Percentiles rank a stretch among this genome's conserved stretches.
Evolutionary conservation across 2,329 filamentous ascomycete genomes (phyloP).

Genomic region (Colletotrichum cordylinicola): DNA sequence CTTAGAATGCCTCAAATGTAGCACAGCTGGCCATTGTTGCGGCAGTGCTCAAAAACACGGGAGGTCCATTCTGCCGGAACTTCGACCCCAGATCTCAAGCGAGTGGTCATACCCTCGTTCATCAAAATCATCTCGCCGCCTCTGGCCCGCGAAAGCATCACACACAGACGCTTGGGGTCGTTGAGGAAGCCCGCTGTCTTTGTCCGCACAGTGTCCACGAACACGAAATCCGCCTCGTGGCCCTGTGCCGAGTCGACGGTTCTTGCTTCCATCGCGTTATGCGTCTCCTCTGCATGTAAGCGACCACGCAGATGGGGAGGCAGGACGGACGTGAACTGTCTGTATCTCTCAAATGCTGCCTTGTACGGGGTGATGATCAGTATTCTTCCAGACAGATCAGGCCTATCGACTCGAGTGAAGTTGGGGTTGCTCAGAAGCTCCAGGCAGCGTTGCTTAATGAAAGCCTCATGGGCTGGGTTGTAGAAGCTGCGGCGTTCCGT

Average conservation of each 20-base stretch:
- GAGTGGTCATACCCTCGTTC: slow-evolving; percentile 40
- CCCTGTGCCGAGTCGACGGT: slow-evolving; percentile 53
- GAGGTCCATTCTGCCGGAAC: slow-evolving; percentile 9
- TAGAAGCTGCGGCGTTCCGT: slow-evolving; percentile 40
- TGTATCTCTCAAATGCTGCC: slow-evolving; percentile 40
- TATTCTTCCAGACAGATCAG: slow-evolving; percentile 36
- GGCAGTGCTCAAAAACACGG: slow-evolving; percentile 11
- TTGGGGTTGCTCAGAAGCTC: slow-evolving; percentile 33
- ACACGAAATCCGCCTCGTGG: slow-evolving; percentile 52
- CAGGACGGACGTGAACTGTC: neutral
- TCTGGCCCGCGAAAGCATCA: slow-evolving; percentile 49
- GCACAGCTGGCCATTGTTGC: neutral
- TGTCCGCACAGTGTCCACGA: slow-evolving; percentile 52
- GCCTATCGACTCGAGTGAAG: slow-evolving; percentile 35
- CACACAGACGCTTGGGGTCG: slow-evolving; percentile 49
- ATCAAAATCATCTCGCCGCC: slow-evolving; percentile 53
- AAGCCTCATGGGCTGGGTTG: slow-evolving; percentile 43
- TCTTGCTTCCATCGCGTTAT: slow-evolving; percentile 25
- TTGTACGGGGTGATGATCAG: slow-evolving; percentile 52
- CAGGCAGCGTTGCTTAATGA: slow-evolving; percentile 37
- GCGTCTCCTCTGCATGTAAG: neutral
- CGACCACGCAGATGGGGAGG: neutral
- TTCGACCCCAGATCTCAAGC: neutral
- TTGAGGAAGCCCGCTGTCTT: slow-evolving; percentile 45
- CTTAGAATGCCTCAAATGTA: slow-evolving; percentile 24